A percentile compares a stretch with the other conserved stretches of the same genome.
phyloP scores from a whole-genome alignment of 2,329 filamentous ascomycete species.

The Shiraia sp. region DNA sequence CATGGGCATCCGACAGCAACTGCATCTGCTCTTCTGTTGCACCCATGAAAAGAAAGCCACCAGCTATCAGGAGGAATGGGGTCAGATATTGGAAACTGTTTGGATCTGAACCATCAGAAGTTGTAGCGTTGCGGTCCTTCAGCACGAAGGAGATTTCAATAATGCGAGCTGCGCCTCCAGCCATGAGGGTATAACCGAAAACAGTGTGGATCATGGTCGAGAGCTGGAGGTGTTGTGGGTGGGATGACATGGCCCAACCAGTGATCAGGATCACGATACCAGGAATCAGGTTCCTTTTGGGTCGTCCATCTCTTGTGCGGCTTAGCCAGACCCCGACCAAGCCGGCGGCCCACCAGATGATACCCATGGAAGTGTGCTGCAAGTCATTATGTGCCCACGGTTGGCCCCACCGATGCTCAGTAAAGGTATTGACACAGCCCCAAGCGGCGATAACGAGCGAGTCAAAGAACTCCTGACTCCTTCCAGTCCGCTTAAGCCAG shows the following conservation, averaged over 20 bases:
- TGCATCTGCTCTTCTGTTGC: conserved; percentile 96
- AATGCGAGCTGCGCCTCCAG: conserved; percentile 78
- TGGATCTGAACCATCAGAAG: conserved; percentile 68
- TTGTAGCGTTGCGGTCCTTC: conserved; percentile 67
- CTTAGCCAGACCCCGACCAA: conserved; percentile 92
- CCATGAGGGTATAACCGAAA: conserved; percentile 97
- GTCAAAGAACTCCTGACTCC: conserved; percentile 97
- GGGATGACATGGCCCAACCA: conserved; percentile 92
- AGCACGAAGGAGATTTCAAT: conserved; percentile 91
- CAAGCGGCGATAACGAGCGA: conserved; percentile 87
- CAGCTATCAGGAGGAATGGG: conserved; percentile 79
- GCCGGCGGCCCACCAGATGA: conserved; percentile 97
- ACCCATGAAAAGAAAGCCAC: conserved; percentile 96
- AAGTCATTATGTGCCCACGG: conserved; percentile 92
- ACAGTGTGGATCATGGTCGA: conserved; percentile 86
- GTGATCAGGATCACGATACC: conserved; percentile 89
- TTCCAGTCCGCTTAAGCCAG: conserved; percentile 80
- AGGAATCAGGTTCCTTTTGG: conserved; percentile 91
- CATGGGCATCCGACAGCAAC: conserved; percentile 70
- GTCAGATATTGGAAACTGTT: conserved; percentile 75
- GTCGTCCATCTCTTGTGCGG: conserved; percentile 76
- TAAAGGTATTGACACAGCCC: conserved; percentile 98
- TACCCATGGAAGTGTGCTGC: conserved; percentile 99
- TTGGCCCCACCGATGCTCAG: conserved; percentile 90
- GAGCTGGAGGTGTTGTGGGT: conserved; percentile 81